Evolutionary conservation across 345 rosid genomes (phyloP).

Genomic region (Anastatica hierochuntica): DNA sequence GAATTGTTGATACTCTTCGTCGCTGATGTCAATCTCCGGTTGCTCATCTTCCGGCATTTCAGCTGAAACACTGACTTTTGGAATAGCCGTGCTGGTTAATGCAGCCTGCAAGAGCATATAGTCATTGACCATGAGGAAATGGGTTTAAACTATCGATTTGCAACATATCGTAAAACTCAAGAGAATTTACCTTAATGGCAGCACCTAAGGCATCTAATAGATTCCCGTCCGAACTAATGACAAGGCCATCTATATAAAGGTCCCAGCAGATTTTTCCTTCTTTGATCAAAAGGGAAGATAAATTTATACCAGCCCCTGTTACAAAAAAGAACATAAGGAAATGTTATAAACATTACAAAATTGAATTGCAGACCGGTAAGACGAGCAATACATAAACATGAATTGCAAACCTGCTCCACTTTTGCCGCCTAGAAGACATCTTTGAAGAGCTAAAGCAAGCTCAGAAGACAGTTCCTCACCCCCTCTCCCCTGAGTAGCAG

Average conservation of each 20-base stretch:
- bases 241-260: slow-evolving; percentile 78
- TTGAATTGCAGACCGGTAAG: no score
- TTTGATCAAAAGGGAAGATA: slow-evolving; percentile 57
- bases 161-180: no score
- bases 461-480: slow-evolving; percentile 84
- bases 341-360: slow-evolving; percentile 2
- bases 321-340: slow-evolving; percentile 11
- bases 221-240: slow-evolving; percentile 83
- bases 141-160: neutral
- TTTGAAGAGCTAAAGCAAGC: slow-evolving; percentile 61
- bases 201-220: slow-evolving; percentile 72
- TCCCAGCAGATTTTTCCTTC: slow-evolving; percentile 94
- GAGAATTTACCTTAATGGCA: slow-evolving; percentile 62
- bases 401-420: slow-evolving; percentile 64
- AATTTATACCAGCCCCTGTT: slow-evolving; percentile 78
- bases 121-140: neutral
- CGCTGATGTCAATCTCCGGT: slow-evolving; percentile 88
- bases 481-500: slow-evolving; percentile 69
- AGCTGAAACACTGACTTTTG: slow-evolving; percentile 57
- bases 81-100: slow-evolving; percentile 80
- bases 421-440: slow-evolving; percentile 80
- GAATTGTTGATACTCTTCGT: slow-evolving; percentile 83
- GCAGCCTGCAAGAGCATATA: slow-evolving; percentile 56
- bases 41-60: slow-evolving; percentile 53
- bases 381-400: neutral